Evolutionary conservation across 805 yeast species (phyloP).

Genomic region (Spencermartinsiella europaea): DNA sequence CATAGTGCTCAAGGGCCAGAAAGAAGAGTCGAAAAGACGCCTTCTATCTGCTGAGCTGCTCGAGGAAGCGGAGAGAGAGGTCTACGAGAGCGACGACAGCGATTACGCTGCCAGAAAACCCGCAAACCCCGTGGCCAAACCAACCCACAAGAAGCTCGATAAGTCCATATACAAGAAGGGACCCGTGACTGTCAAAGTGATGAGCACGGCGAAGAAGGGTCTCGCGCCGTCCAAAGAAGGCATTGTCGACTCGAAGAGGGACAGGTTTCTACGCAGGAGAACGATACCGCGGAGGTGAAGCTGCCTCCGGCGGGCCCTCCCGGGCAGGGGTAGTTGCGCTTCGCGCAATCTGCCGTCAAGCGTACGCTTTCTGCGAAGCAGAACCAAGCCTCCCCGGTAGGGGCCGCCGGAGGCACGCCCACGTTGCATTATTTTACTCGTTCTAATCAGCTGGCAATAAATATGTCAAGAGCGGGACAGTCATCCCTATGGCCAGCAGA

Average conservation of each 20-base stretch:
- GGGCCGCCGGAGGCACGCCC: no score
- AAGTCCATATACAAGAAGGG: conserved; percentile 20
- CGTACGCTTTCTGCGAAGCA: no score
- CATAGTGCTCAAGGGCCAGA: conserved; percentile 22
- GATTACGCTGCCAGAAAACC: conserved; percentile 13
- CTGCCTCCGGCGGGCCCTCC: no score
- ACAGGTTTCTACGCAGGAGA: conserved; percentile 26
- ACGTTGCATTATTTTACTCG: no score
- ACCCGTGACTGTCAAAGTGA: conserved; percentile 26
- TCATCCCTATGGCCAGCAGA: conserved; percentile 28
- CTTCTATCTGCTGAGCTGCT: conserved; percentile 11
- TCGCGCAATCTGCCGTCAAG: no score
- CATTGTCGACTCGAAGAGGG: conserved; percentile 17
- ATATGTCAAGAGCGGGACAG: conserved; percentile 29
- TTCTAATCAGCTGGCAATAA: conserved; percentile 28
- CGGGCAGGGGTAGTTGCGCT: no score
- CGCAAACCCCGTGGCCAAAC: conserved; percentile 14
- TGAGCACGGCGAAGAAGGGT: conserved; percentile 15
- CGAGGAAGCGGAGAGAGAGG: conserved; percentile 10
- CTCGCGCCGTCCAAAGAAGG: conserved; percentile 27
- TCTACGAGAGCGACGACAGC: conserved; percentile 3
- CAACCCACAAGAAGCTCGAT: conserved; percentile 3
- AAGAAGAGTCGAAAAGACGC: conserved; percentile 7
- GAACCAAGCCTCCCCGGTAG: no score
- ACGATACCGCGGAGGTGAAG: conserved; percentile 17